phyloP scores from a whole-genome alignment of 2,329 filamentous ascomycete genomes.

The Cadophora sp. region DNA sequence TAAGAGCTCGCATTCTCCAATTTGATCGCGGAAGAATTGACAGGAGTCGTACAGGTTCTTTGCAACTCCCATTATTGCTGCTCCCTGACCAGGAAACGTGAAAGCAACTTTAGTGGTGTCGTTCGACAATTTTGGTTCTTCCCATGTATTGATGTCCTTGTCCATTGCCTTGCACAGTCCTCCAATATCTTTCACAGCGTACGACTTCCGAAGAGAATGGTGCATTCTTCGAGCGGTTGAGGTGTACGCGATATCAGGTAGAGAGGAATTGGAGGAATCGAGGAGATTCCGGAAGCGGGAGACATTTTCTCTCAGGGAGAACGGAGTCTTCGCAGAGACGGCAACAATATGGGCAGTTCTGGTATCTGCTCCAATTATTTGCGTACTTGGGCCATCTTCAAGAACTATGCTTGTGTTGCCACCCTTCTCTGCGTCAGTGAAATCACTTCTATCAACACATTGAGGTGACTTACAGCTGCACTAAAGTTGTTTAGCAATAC shows the following conservation, averaged over 20 bases:
- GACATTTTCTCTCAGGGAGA: conserved; percentile 27
- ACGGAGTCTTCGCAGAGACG: conserved; percentile 51
- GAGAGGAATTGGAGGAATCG: conserved; percentile 22
- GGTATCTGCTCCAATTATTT: conserved; percentile 40
- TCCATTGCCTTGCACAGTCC: conserved; percentile 46
- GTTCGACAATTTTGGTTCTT: conserved; percentile 14
- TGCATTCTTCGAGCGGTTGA: conserved; percentile 57
- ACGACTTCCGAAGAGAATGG: conserved; percentile 59
- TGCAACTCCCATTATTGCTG: conserved; percentile 36
- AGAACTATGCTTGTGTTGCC: conserved; percentile 33
- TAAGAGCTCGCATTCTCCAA: conserved; percentile 10
- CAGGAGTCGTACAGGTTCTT: conserved; percentile 11
- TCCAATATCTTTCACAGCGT: conserved; percentile 48
- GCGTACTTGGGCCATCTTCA: conserved; percentile 37
- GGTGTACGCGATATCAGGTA: conserved; percentile 32
- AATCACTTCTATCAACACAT: background rate
- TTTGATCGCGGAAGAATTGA: background rate
- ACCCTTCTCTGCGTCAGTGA: conserved; percentile 16
- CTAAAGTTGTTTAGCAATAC: conserved; percentile 58
- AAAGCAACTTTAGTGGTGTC: conserved; percentile 46
- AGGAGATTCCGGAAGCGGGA: conserved; percentile 23
- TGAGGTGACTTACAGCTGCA: conserved; percentile 20
- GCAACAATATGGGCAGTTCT: conserved; percentile 51
- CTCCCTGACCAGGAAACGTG: conserved; percentile 53
- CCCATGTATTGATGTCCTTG: conserved; percentile 22